These are phyloP conservation scores for Boletus subcaerulescens DNA, from an alignment of 768 basidiomycete species.

Conservation along the genomic window DNA sequence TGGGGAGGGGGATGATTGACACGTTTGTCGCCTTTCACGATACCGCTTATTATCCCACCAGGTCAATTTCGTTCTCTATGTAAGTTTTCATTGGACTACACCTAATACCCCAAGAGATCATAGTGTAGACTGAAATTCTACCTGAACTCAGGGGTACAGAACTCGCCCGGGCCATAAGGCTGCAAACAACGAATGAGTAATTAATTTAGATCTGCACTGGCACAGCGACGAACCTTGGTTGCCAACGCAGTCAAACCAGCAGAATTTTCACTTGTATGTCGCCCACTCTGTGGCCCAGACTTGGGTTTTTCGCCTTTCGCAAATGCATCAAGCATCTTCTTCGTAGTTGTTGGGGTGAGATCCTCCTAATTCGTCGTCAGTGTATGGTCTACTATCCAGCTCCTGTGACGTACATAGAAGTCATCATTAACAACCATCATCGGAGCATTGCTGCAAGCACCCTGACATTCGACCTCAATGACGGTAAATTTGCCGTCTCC, in stretches of 20 bases:
- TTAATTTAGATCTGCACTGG: not conserved
- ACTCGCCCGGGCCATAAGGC: slow-evolving; percentile 94
- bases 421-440: slow-evolving; percentile 97
- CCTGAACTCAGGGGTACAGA: slow-evolving; percentile 81
- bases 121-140: slow-evolving; percentile 36
- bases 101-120: not conserved
- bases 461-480: slow-evolving; percentile 97
- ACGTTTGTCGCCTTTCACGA: not conserved
- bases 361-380: slow-evolving; percentile 60
- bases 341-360: slow-evolving; percentile 71
- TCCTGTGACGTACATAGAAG: slow-evolving; percentile 71
- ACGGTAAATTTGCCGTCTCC: slow-evolving; percentile 96
- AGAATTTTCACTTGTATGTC: slow-evolving; percentile 89
- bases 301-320: slow-evolving; percentile 82
- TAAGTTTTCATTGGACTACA: not conserved
- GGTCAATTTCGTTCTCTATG: not conserved
- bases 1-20: slow-evolving; percentile 79
- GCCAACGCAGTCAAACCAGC: slow-evolving; percentile 82
- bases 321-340: slow-evolving; percentile 77
- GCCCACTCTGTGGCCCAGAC: slow-evolving; percentile 88
- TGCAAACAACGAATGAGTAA: slow-evolving; percentile 31
- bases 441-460: slow-evolving; percentile 96
- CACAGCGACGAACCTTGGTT: slow-evolving; percentile 52
- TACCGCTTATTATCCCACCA: not conserved
- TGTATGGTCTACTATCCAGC: not conserved